Percentiles rank a stretch among this genome's conserved stretches.
Evolutionary conservation across 1,139 yeast species (phyloP).

Genomic region (Suhomyces maxii): DNA sequence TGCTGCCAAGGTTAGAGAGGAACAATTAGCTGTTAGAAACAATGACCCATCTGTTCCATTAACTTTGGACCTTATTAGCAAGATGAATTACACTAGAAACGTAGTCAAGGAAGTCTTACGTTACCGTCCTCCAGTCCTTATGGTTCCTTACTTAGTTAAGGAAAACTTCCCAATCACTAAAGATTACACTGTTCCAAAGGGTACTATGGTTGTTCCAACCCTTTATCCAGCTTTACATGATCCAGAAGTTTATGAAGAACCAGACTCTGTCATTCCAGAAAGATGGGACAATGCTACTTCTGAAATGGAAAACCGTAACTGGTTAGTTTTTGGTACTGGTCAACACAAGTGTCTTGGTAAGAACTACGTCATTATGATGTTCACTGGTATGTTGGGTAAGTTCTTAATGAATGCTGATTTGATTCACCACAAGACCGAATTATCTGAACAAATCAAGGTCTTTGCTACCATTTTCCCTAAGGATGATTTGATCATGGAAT

Average conservation of each 20-base stretch:
- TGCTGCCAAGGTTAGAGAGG: constrained; percentile 79
- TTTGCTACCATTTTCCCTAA: constrained; percentile 98
- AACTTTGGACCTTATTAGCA: constrained; percentile 69
- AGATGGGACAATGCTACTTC: constrained; percentile 67
- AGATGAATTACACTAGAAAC: constrained; percentile 84
- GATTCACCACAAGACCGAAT: constrained; percentile 75
- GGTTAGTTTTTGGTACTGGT: constrained; percentile 97
- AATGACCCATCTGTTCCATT: constrained; percentile 67
- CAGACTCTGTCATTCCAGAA: constrained; percentile 92
- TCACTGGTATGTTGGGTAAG: constrained; percentile 89
- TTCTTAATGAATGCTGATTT: constrained; percentile 78
- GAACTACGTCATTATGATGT: constrained; percentile 85
- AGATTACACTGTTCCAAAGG: constrained; percentile 89
- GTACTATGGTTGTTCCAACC: constrained; percentile 95
- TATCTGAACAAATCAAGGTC: constrained; percentile 88
- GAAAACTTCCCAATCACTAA: constrained; percentile 79
- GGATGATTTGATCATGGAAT: constrained; percentile 84
- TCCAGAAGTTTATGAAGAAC: constrained; percentile 92
- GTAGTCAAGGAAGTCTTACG: constrained; percentile 91
- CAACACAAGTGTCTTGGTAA: constrained; percentile 96
- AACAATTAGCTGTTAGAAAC: constrained; percentile 80
- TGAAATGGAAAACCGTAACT: constrained; percentile 73
- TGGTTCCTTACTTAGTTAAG: constrained; percentile 97
- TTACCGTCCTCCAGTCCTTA: constrained; percentile 94
- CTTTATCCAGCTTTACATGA: constrained; percentile 95